phyloP scores from a whole-genome alignment of 2,329 filamentous ascomycete species.

The Dothideomycetidae sp. region DNA sequence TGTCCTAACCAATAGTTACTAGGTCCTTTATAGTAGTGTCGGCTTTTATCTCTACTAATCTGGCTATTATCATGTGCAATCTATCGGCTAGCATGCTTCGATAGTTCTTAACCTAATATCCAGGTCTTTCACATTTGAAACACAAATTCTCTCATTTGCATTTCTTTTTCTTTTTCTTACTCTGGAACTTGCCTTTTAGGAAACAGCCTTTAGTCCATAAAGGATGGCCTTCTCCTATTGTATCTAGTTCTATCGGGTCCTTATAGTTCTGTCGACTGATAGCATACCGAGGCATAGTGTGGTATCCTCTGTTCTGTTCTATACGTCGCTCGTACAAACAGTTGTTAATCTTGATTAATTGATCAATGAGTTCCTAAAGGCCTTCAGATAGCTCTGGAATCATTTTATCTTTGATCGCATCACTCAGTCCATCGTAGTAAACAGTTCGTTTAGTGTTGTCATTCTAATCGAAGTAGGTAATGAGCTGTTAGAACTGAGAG shows the following conservation, averaged over 20 bases:
- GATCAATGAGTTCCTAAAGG: neutral
- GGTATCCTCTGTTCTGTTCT: neutral
- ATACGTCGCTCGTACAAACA: neutral
- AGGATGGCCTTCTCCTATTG: neutral
- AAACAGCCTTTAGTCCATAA: neutral
- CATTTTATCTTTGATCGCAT: neutral
- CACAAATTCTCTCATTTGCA: neutral
- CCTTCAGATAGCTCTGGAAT: neutral
- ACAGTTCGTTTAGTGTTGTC: neutral
- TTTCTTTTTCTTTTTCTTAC: conserved; percentile 1
- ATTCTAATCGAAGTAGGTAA: neutral
- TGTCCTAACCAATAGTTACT: neutral
- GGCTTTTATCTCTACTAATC: conserved; percentile 1
- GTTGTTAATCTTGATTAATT: neutral
- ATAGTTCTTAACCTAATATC: neutral
- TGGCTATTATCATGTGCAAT: conserved; percentile 2
- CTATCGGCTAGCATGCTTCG: neutral
- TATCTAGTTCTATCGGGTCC: conserved; percentile 2
- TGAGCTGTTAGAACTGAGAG: neutral
- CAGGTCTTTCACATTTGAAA: conserved; percentile 3
- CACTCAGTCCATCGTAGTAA: neutral
- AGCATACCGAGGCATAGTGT: neutral
- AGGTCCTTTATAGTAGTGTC: conserved; percentile 2
- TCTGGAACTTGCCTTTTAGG: neutral
- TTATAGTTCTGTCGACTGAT: neutral